Evolutionary conservation across 1,284 basidiomycete species (phyloP), one percentile per base, ranked within the genome.

Genomic region (Neonothopanus nambi): DNA sequence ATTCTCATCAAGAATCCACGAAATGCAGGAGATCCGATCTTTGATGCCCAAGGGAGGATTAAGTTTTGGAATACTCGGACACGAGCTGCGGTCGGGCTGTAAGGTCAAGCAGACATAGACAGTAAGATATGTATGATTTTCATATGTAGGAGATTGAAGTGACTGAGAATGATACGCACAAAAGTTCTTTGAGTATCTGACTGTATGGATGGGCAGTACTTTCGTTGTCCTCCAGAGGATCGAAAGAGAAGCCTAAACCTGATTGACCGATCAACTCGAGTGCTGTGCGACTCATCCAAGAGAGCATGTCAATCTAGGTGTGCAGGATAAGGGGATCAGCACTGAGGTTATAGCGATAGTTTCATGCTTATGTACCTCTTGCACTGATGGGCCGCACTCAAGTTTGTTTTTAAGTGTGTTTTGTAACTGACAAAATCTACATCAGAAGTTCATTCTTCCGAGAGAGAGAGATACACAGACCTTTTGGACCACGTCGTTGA

Each of bases 321-420:
- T 1, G 69, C 70, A 13, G 62, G 61, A 51, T 64, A 58, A 13
- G 66, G 64, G 41, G n/a, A 64, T 57, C 49, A 67, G 65, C 12
- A 68, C 51, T 28, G 64, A 59, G 2, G 54, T 54, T 36, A 51
- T 49, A 11, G 60, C 58, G 48, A 59, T 45, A 51, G 51, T 53
- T 6, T 24, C 40, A 1, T 45, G 42, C 42, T 57, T 48, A 33
- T 57, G 44, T 18, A 21, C 58, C 51, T 57, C 17, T 7, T 17
- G 18, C 21, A 36, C 20, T 3, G 17, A 37, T 44, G 41, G 12
- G n/a, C n/a, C n/a, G n/a, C n/a, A n/a, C n/a, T n/a, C n/a, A n/a
- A n/a, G n/a, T n/a, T n/a, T n/a, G n/a, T n/a, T n/a, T n/a, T n/a
- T n/a, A n/a, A n/a, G n/a, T n/a, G n/a, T n/a, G n/a, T n/a, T n/a